Evolutionary conservation across 208 protist species (phyloP).

Genomic region (Polymyxa betae): DNA sequence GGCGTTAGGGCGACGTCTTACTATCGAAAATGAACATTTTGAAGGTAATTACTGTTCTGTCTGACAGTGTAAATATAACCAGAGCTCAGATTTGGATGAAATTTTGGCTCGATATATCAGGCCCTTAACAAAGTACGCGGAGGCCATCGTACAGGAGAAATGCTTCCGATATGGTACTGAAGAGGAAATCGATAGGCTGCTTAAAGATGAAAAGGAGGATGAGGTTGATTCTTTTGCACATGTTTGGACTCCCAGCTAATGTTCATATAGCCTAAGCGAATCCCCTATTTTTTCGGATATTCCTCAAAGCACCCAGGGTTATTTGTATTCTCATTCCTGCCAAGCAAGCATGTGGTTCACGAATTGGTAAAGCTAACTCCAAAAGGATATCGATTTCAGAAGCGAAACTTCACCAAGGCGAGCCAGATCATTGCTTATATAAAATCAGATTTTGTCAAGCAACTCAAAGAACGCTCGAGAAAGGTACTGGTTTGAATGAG

Average conservation of each 20-base stretch:
- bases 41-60: background rate
- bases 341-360: background rate
- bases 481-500: no score
- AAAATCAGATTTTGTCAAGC: background rate
- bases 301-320: constrained; percentile 33
- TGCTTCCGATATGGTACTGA: constrained; percentile 5
- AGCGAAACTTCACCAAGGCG: constrained; percentile 4
- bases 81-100: constrained; percentile 32
- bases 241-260: constrained; percentile 3
- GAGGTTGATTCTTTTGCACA: background rate
- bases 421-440: background rate
- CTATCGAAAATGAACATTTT: constrained; percentile 29
- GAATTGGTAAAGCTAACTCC: constrained; percentile 41
- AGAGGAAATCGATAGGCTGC: constrained; percentile 14
- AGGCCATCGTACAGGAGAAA: constrained; percentile 16
- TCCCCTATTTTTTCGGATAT: constrained; percentile 40
- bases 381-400: constrained; percentile 44
- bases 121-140: background rate
- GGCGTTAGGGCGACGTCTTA: background rate
- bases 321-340: constrained; percentile 16
- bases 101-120: constrained; percentile 39
- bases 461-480: background rate
- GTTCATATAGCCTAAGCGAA: background rate
- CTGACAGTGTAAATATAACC: background rate
- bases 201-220: constrained; percentile 48